Conservation (phyloP, 2,329 filamentous ascomycete genomes). For the Colletotrichum horii region DNA sequence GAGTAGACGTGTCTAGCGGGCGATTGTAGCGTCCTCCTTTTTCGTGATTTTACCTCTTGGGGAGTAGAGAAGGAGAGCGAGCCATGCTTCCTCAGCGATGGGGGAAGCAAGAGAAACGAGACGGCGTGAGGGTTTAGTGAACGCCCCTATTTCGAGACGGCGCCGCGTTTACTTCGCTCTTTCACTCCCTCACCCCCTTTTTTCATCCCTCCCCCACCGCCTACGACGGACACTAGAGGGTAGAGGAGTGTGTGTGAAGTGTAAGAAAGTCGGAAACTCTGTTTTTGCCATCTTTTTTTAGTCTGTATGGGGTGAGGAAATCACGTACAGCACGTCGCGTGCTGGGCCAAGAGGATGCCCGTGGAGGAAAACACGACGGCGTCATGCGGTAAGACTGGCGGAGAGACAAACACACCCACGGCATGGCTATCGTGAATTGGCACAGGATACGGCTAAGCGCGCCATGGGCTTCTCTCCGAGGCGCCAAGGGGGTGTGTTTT, state of each 20-base stretch:
- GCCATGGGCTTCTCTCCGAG: not conserved
- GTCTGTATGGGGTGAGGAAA: not conserved
- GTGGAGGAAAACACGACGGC: not conserved
- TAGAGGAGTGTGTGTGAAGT: not conserved
- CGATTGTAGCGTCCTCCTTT: not conserved
- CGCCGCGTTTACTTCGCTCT: not conserved
- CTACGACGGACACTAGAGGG: not conserved
- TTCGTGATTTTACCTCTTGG: not conserved
- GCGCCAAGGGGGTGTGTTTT: not conserved
- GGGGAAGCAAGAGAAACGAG: not conserved
- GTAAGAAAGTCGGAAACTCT: not conserved
- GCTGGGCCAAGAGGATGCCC: not conserved
- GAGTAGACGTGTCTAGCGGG: slow-evolving; percentile 6
- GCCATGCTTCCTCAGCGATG: not conserved
- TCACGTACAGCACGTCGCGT: not conserved
- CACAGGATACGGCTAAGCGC: not conserved
- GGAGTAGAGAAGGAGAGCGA: not conserved
- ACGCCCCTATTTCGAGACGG: not conserved
- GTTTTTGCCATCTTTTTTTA: not conserved
- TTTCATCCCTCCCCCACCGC: not conserved
- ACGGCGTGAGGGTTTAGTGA: not conserved
- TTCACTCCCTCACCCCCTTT: not conserved
- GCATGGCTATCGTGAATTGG: not conserved
- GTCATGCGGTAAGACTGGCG: slow-evolving; percentile 18
- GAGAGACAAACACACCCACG: not conserved